These are phyloP conservation scores for Jamesozyma gamospora DNA, from an alignment of 805 yeast genomes.

Conservation along the genomic window DNA sequence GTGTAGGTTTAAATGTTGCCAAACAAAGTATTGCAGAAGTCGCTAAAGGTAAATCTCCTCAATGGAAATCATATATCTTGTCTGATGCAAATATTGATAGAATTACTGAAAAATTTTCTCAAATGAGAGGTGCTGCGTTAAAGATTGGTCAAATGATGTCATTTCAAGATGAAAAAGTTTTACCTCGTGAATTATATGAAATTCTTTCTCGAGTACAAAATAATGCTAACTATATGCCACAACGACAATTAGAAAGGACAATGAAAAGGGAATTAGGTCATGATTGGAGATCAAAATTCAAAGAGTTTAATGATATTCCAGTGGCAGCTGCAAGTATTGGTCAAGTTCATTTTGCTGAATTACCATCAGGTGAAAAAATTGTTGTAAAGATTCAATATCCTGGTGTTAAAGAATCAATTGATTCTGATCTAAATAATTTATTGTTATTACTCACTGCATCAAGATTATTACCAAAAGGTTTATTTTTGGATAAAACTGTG, in stretches of 20 bases:
- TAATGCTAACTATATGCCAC: slow-evolving; percentile 95
- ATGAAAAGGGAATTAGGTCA: slow-evolving; percentile 63
- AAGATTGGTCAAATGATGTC: slow-evolving; percentile 96
- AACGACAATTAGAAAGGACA: slow-evolving; percentile 71
- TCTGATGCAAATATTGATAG: slow-evolving; percentile 79
- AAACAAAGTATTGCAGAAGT: slow-evolving; percentile 64
- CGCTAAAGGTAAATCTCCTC: slow-evolving; percentile 43
- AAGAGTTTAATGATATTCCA: slow-evolving; percentile 75
- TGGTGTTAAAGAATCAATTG: slow-evolving; percentile 88
- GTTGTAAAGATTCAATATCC: slow-evolving; percentile 97
- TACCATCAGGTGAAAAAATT: slow-evolving; percentile 57
- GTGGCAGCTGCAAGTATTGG: slow-evolving; percentile 97
- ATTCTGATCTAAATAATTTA: slow-evolving; percentile 83
- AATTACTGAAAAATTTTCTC: slow-evolving; percentile 75
- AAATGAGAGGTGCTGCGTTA: slow-evolving; percentile 98
- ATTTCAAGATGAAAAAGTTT: slow-evolving; percentile 78
- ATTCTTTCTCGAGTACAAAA: slow-evolving; percentile 80
- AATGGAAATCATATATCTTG: slow-evolving; percentile 51
- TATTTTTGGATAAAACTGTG: slow-evolving; percentile 82
- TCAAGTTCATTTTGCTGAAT: slow-evolving; percentile 81
- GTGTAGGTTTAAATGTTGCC: slow-evolving; percentile 77
- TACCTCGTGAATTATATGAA: slow-evolving; percentile 78
- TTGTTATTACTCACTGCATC: slow-evolving; percentile 78
- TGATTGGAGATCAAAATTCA: slow-evolving; percentile 66
- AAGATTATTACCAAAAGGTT: slow-evolving; percentile 77